Evolutionary conservation across 352 stramenopile species (phyloP), one percentile per base, ranked within the genome.

Genomic region (Globisporangium emineosum): DNA sequence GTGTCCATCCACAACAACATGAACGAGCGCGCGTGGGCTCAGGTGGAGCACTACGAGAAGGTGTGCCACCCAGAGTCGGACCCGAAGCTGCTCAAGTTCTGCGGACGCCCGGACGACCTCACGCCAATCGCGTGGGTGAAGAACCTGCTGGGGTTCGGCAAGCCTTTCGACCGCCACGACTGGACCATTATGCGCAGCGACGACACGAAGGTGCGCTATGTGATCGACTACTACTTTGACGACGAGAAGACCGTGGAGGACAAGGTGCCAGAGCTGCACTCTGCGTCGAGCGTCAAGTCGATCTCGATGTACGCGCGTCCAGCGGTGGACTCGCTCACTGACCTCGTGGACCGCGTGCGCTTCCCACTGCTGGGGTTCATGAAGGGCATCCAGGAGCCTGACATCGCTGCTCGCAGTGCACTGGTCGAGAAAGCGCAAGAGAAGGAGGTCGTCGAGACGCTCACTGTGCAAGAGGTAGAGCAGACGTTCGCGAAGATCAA

Each of bases 1-100:
- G 96, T 99, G 30, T 96, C 96, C 21, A 98, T 99, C 67, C 98
- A 99, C 86, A 99, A 99, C 86, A 98, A 98, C 77, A 99, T 99
- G 98, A 99, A 99, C 82, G 98, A 99, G 78, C 90, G 90, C 42
- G 98, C 97, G 5, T 99, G 98, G 98, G 76, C 78, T 5, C 86
- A 98, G 69, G 90, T 99, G 17, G 83, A 98, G 68, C 87, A 99
- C 72, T 99, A 98, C 95, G 98, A 99, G 67, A 86, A 92, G 58
- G 75, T 88, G 12, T 97, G 83, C 54, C 82, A 95, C 57, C 88
- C 86, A 7, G 82, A 91, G 9, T 76, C 70, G 47, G 71, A 74
- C 12, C 89, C 97, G 1, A 98, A 97, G 70, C 79, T 99, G 64
- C 86, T 98, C 42, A 97, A 98, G 69, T 99, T 99, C 71, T 88